These are phyloP conservation scores for Zymoseptoria pseudotritici DNA, from an alignment of 2,329 filamentous ascomycete genomes.

Conservation along the genomic window DNA sequence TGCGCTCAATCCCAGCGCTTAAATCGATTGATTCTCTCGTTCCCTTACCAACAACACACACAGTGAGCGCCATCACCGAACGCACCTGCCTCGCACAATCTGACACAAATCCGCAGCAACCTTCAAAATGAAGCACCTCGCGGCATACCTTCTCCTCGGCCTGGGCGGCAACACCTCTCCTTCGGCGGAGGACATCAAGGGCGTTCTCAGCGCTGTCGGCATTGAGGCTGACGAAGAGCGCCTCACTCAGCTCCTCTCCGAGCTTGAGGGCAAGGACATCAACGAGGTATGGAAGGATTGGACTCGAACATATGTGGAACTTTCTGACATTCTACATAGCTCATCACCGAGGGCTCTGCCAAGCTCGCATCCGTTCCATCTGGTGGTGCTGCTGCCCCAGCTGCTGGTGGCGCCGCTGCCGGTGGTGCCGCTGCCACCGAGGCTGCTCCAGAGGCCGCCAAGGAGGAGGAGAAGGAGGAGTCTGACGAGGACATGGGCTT, in stretches of 20 bases:
- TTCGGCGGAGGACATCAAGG: constrained; percentile 77
- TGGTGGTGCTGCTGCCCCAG: constrained; percentile 71
- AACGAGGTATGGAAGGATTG: constrained; percentile 61
- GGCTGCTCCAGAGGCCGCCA: constrained; percentile 47
- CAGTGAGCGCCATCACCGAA: constrained; percentile 10
- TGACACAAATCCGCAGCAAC: constrained; percentile 13
- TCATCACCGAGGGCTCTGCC: constrained; percentile 79
- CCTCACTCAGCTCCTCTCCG: constrained; percentile 75
- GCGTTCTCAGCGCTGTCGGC: constrained; percentile 84
- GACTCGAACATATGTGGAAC: constrained; percentile 15
- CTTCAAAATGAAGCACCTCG: constrained; percentile 97
- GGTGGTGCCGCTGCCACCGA: constrained; percentile 61
- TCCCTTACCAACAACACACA: constrained; percentile 36
- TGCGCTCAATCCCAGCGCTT: constrained; percentile 86
- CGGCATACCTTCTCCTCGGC: constrained; percentile 94
- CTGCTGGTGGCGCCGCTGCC: constrained; percentile 60
- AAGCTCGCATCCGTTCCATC: constrained; percentile 98
- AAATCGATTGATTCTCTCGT: constrained; percentile 99
- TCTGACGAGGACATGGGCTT: constrained; percentile 71
- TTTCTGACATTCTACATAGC: constrained; percentile 46
- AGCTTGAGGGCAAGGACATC: constrained; percentile 88
- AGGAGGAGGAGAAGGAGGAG: constrained; percentile 73
- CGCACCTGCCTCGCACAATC: neutral
- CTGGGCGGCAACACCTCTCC: constrained; percentile 89
- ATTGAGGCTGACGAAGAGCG: constrained; percentile 89